Conservation (phyloP, 75 land plant species). For the Pseudotsuga menziesii region DNA sequence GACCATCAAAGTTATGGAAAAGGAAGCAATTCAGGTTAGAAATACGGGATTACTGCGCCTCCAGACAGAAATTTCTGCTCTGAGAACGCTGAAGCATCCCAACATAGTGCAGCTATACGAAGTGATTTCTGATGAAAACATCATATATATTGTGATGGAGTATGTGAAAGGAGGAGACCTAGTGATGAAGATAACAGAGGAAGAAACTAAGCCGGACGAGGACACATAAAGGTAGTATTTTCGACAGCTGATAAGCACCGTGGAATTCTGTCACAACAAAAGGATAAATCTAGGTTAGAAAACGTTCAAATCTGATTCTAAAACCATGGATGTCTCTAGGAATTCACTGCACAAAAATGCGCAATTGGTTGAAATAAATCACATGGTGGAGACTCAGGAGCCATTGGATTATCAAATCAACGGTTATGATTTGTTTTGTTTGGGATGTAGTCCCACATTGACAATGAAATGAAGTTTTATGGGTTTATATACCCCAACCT, state of each 20-base stretch:
- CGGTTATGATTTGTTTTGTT: too few species aligned
- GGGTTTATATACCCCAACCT: too few species aligned
- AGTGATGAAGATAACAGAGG: conserved; percentile 21
- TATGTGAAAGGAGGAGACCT: conserved; percentile 46
- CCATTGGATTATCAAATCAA: too few species aligned
- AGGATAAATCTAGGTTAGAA: too few species aligned
- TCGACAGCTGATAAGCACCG: not conserved
- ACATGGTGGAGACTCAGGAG: too few species aligned
- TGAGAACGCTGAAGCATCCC: conserved; percentile 19
- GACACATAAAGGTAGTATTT: not conserved
- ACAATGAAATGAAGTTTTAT: too few species aligned
- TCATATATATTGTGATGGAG: conserved; percentile 55
- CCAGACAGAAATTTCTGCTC: conserved; percentile 8
- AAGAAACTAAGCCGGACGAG: conserved; percentile 3
- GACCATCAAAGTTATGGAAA: conserved; percentile 29
- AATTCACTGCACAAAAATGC: too few species aligned
- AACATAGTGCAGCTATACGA: conserved; percentile 34
- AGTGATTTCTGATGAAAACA: conserved; percentile 51
- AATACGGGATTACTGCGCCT: not conserved
- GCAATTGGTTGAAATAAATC: too few species aligned
- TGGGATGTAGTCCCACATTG: too few species aligned
- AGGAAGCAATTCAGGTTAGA: not conserved
- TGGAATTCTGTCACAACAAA: not conserved
- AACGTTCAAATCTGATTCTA: too few species aligned
- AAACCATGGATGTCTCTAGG: too few species aligned